Base-by-base conservation (phyloP, 2,329 filamentous ascomycete genomes). In the Beauveria rudraprayagi region DNA sequence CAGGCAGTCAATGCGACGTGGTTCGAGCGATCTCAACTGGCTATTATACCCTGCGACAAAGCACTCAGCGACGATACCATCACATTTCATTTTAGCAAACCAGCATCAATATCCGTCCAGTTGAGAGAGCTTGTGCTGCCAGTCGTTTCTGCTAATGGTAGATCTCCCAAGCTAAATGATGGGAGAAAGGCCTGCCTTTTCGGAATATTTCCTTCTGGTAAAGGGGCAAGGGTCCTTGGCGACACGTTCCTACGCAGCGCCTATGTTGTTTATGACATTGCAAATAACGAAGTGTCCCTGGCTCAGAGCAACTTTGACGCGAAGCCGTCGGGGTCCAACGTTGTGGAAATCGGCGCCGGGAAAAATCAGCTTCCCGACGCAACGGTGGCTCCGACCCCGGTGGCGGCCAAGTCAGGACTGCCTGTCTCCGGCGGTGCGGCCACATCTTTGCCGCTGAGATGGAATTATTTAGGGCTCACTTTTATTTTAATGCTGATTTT, bases 241-340 rank as follows among this genome's bases (percentile, higher is more conserved):
- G 89, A 91, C 69, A 89, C 88, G 0, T 92, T 92, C 71, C 76
- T 92, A 60, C 80, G 89, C 53, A 88, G 85, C 41, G 88, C 88
- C 0, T 92, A 92, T 66, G 81, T 90, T 16, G 88, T 92, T 11
- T 91, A 89, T 70, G 88, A 91, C 70, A 77, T 91, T 24, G 83
- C 78, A 30, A 90, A 89, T 71, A 85, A 90, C 70, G 79, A 88
- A 72, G 85, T 91, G 65, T 87, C 85, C 1, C 73, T 91, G 37
- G 89, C 87, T 1, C 84, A 88, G 70, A 87, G 87, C 19, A 81
- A 79, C 56, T 86, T 85, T 71, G 83, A 88, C 68, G 76, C 80
- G 2, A 69, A 67, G 0, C 75, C 79, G 4, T 69, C 66, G 0
- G 54, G 58, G 5, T 77, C 76, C 5, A 78, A 77, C 54, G 72